Evolutionary conservation across 1,284 basidiomycete genomes (phyloP).

Genomic region (Golubevia pallescens): DNA sequence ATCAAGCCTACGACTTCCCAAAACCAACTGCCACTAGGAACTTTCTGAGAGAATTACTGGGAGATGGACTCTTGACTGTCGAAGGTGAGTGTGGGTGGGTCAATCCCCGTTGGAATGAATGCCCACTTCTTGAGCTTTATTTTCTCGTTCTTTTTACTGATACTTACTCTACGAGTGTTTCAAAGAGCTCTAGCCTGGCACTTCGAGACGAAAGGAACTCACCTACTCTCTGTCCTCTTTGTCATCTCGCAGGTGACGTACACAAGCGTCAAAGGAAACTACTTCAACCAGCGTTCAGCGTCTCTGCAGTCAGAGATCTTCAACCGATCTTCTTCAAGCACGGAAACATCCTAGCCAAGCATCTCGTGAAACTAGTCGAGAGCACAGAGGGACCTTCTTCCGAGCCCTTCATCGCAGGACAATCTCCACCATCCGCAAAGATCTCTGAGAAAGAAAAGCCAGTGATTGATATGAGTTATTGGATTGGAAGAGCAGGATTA

Average conservation of each 20-base stretch:
- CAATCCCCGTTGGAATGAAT: neutral
- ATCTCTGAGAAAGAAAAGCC: conserved; percentile 6
- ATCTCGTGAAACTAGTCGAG: conserved; percentile 7
- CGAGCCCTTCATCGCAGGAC: conserved; percentile 9
- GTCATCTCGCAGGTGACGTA: conserved; percentile 8
- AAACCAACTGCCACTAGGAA: conserved; percentile 29
- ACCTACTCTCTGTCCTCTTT: no score
- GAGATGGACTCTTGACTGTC: conserved; percentile 44
- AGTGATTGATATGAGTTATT: conserved; percentile 9
- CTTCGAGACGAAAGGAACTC: no score
- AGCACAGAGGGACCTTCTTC: conserved; percentile 10
- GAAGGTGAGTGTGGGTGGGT: conserved; percentile 43
- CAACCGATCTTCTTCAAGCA: conserved; percentile 39
- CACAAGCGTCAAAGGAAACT: conserved; percentile 51
- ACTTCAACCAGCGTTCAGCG: conserved; percentile 49
- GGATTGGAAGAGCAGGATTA: conserved; percentile 6
- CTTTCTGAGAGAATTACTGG: conserved; percentile 40
- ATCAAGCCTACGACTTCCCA: conserved; percentile 38
- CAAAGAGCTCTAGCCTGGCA: no score
- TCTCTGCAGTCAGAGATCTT: conserved; percentile 38
- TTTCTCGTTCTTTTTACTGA: no score
- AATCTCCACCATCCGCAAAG: neutral
- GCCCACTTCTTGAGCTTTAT: neutral
- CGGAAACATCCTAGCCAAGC: conserved; percentile 14
- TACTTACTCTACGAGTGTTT: no score